These are phyloP conservation scores for Thozetella sp. DNA, from an alignment of 495 filamentous ascomycete species.

Conservation along the genomic window DNA sequence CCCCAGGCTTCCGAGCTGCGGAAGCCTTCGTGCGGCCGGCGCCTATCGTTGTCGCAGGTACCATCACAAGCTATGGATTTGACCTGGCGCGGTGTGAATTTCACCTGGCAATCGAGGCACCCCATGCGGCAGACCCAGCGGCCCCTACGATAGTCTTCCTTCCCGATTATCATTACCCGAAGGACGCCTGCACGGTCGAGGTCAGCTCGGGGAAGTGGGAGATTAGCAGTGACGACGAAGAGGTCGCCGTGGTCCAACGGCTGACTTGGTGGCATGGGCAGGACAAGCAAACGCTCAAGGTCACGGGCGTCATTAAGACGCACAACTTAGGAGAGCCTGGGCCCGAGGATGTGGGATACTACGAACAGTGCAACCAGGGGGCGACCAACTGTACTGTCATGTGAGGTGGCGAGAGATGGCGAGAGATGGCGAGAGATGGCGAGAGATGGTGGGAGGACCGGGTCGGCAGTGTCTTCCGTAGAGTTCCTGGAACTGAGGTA, in stretches of 20 bases:
- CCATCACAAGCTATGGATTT: slow-evolving; percentile 69
- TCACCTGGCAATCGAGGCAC: slow-evolving; percentile 62
- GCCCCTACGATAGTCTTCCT: slow-evolving; percentile 83
- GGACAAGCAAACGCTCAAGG: slow-evolving; percentile 78
- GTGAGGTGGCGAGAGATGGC: slow-evolving; percentile 19
- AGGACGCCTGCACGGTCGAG: slow-evolving; percentile 63
- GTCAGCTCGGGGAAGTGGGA: slow-evolving; percentile 89
- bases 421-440: neutral
- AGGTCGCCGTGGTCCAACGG: slow-evolving; percentile 67
- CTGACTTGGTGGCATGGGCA: slow-evolving; percentile 90
- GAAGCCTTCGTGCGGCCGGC: slow-evolving; percentile 90
- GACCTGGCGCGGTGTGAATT: slow-evolving; percentile 79
- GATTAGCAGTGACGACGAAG: slow-evolving; percentile 70
- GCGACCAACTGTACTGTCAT: slow-evolving; percentile 41
- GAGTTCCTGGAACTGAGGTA: too few relatives aligned
- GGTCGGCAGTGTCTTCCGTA: too few relatives aligned
- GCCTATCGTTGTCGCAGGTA: slow-evolving; percentile 74
- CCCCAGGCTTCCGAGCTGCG: slow-evolving; percentile 81
- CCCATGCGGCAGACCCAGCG: slow-evolving; percentile 51
- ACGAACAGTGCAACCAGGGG: slow-evolving; percentile 45
- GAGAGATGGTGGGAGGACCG: too few relatives aligned
- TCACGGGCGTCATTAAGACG: slow-evolving; percentile 68
- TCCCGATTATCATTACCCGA: slow-evolving; percentile 92
- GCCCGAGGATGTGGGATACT: slow-evolving; percentile 44
- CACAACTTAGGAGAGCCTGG: slow-evolving; percentile 34